A percentile compares a stretch with the other conserved stretches of the same genome.
These are phyloP conservation scores for Pythium volutum DNA, from an alignment of 352 stramenopile genomes.

Conservation along the genomic window DNA sequence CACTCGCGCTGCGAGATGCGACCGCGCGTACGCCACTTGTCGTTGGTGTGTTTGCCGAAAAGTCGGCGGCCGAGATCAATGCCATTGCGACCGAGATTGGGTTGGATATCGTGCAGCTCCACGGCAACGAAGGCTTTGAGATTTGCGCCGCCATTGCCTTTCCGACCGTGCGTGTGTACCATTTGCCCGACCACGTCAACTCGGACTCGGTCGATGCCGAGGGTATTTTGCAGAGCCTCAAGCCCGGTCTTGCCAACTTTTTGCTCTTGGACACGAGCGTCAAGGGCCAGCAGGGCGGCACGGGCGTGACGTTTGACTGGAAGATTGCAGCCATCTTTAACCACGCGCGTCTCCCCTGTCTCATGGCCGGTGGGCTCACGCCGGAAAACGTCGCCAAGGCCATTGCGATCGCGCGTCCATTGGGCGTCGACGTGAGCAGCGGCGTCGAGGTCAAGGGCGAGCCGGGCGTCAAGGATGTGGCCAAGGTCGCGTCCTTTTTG, in stretches of 20 bases:
- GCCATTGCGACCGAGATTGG: conserved; percentile 85
- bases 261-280: conserved; percentile 97
- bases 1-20: conserved; percentile 54
- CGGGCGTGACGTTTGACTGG: conserved; percentile 96
- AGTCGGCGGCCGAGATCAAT: conserved; percentile 91
- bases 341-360: conserved; percentile 89
- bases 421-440: conserved; percentile 95
- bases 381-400: conserved; percentile 93
- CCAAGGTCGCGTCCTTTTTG: conserved; percentile 56
- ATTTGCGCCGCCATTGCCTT: conserved; percentile 81
- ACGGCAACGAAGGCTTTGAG: conserved; percentile 94
- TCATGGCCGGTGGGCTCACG: conserved; percentile 96
- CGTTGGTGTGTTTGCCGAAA: conserved; percentile 96
- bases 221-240: conserved; percentile 65
- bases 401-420: conserved; percentile 72
- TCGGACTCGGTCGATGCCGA: conserved; percentile 75
- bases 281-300: conserved; percentile 91
- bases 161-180: conserved; percentile 92
- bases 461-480: conserved; percentile 62
- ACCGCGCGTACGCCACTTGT: conserved; percentile 85
- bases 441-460: conserved; percentile 90
- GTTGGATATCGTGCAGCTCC: conserved; percentile 97
- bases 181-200: conserved; percentile 86
- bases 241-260: conserved; percentile 68
- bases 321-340: conserved; percentile 90